Evolutionary conservation across 805 yeast species (phyloP), one percentile per base, ranked within the genome.

Genomic region (Hanseniaspora mollemarum): DNA sequence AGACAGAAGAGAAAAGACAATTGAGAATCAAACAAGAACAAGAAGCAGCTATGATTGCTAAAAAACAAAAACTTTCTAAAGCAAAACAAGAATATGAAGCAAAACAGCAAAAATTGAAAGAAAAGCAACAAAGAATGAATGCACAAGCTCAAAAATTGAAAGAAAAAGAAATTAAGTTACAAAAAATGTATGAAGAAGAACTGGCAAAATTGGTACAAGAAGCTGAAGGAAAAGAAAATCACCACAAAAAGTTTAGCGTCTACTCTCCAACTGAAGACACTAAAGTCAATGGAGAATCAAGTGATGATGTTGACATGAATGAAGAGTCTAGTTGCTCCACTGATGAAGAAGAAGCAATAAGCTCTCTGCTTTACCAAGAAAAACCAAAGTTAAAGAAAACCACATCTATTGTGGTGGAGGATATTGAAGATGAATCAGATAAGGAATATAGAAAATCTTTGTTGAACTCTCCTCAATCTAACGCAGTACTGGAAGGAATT

Each of bases 401-500:
- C 21, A 45, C 43, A 16, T 51, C 63, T 6, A 59, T 60, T 10
- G 51, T 58, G 1, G 53, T 65, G 13, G 68, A 63, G 49, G 67
- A 64, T 16, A 61, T 65, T 4, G 66, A 63, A 35, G 69, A 65
- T 50, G 68, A 57, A 46, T 67, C 65, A 33, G 44, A 56, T 5
- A 51, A 53, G 21, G 58, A 67, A 33, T 65, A 59, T 54, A 56
- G 56, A 28, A 53, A 53, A 25, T 59, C 62, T 3, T 46, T 62
- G 13, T 39, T 49, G 43, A 55, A 55, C 15, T 54, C 60, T 8
- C 64, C 66, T 6, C 55, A 48, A 10, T 60, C 62, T 1, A 53
- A 55, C 13, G 58, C 67, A 1, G 56, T 65, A 19, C 54, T 65
- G 19, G 67, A 64, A 46, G 67, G 60, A 49, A 48, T 56, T 26